Base-by-base conservation (phyloP, 345 rosid genomes). In the Citrus medica region DNA sequence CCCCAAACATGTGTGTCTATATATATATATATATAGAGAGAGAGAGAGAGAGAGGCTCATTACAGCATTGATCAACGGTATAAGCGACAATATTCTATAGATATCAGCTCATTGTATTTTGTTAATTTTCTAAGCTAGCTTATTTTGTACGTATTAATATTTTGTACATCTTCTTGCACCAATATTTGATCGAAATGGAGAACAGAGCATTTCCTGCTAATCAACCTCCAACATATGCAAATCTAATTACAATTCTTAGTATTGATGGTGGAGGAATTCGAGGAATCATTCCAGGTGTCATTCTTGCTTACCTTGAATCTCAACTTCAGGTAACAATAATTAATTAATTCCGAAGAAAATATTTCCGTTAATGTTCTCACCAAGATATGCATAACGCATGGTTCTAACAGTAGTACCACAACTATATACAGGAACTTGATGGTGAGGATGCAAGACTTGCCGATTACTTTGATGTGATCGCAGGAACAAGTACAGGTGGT, bases 401-500 rank as follows among this genome's bases (percentile, higher is more conserved):
- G 38, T 9, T n/a, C 58, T 74, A 33, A 74, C 58, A 17, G 30
- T 59, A 62, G 7, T 7, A 13, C 19, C 2, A 4, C 24, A 21
- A 38, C 2, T 24, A n/a, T 68, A 12, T 35, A 42, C 48, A 93
- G 97, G 87, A 79, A 42, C 74, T 91, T 6, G 97, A 91, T 28
- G 91, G 92, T 0, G 85, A 88, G 73, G 87, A 82, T 14, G 91
- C 60, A 69, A 88, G 95, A 71, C 71, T 93, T 42, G 95, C 89
- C 65, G 92, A 93, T 82, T 93, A 93, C 71, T 91, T 93, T 55
- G 97, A 93, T 63, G 91, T 91, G 71, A 80, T 93, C 2, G 76
- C 95, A 16, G 93, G 97, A 62, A 90, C 94, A 8, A 93, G 97
- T 67, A 91, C 95, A 32, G 95, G 94, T 32, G 97, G 93, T 55